These are phyloP conservation scores for Cichorium intybus DNA, from an alignment of 140 eudicot genomes.

Conservation along the genomic window DNA sequence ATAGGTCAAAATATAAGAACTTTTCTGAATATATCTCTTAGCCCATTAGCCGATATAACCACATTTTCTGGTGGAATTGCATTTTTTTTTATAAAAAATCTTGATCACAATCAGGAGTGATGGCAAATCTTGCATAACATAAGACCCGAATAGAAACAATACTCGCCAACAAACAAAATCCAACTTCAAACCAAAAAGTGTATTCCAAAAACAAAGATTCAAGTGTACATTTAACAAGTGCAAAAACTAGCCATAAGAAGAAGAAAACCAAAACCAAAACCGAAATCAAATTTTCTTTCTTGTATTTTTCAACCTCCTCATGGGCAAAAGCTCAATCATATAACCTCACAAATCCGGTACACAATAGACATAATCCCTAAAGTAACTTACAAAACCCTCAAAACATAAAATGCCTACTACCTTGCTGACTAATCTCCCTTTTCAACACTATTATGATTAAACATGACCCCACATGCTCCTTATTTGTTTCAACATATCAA, in stretches of 20 bases:
- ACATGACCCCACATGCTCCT: conserved; percentile 30
- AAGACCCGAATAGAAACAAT: not conserved
- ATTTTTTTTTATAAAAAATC: too few relatives aligned
- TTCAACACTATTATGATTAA: conserved; percentile 16
- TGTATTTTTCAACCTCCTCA: conserved; percentile 4
- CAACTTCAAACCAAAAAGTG: not conserved
- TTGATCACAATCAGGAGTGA: too few relatives aligned
- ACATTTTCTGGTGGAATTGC: too few relatives aligned
- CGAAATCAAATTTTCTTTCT: not conserved
- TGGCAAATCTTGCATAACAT: too few relatives aligned
- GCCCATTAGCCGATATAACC: too few relatives aligned
- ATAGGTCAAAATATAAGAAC: too few relatives aligned
- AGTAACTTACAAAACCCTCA: conserved; percentile 37
- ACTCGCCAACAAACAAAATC: not conserved
- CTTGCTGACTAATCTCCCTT: conserved; percentile 19
- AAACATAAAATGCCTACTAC: conserved; percentile 17
- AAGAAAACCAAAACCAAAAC: conserved; percentile 6
- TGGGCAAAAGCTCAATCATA: conserved; percentile 14
- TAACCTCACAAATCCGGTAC: conserved; percentile 23
- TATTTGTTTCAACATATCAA: conserved; percentile 23
- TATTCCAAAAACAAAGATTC: conserved; percentile 7
- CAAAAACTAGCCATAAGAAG: not conserved
- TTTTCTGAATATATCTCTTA: too few relatives aligned
- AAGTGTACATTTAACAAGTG: conserved; percentile 16
- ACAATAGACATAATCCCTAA: conserved; percentile 22